Evolutionary conservation across 2,329 filamentous ascomycete species (phyloP).

Genomic region (Alternaria gaisen): DNA sequence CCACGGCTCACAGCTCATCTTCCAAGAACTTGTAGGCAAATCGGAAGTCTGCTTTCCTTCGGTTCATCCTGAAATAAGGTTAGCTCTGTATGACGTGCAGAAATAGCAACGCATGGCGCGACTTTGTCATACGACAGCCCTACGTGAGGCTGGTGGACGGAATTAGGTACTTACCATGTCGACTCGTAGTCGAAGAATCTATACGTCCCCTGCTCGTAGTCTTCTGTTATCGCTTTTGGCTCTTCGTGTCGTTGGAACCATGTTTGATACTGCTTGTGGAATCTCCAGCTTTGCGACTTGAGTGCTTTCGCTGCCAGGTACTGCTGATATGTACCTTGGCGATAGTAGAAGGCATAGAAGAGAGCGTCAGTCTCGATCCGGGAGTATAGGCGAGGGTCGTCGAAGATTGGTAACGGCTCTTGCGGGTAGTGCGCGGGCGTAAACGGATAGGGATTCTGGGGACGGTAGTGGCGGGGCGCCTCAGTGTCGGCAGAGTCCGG

Average conservation of each 20-base stretch:
- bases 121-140: slow-evolving; percentile 7
- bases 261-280: slow-evolving; percentile 98
- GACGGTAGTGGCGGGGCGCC: slow-evolving; percentile 82
- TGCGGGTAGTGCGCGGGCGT: slow-evolving; percentile 88
- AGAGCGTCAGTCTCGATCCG: slow-evolving; percentile 94
- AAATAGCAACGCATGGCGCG: slow-evolving; percentile 11
- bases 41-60: slow-evolving; percentile 96
- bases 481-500: slow-evolving; percentile 83
- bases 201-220: slow-evolving; percentile 98
- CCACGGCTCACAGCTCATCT: slow-evolving; percentile 74
- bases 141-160: slow-evolving; percentile 9
- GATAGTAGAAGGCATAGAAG: slow-evolving; percentile 99
- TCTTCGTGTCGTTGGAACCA: slow-evolving; percentile 99
- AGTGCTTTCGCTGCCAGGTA: slow-evolving; percentile 95
- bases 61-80: slow-evolving; percentile 84
- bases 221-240: slow-evolving; percentile 97
- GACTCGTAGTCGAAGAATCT: slow-evolving; percentile 99
- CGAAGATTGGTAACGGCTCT: slow-evolving; percentile 89
- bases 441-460: slow-evolving; percentile 77
- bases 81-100: slow-evolving; percentile 31
- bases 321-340: slow-evolving; percentile 94
- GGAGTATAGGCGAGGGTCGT: slow-evolving; percentile 86
- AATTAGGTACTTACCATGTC: slow-evolving; percentile 74
- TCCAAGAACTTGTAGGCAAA: slow-evolving; percentile 98
- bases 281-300: slow-evolving; percentile 98